These are phyloP conservation scores for Saccharum hybrid DNA, from an alignment of 202 grass and related monocot species.

Conservation along the genomic window DNA sequence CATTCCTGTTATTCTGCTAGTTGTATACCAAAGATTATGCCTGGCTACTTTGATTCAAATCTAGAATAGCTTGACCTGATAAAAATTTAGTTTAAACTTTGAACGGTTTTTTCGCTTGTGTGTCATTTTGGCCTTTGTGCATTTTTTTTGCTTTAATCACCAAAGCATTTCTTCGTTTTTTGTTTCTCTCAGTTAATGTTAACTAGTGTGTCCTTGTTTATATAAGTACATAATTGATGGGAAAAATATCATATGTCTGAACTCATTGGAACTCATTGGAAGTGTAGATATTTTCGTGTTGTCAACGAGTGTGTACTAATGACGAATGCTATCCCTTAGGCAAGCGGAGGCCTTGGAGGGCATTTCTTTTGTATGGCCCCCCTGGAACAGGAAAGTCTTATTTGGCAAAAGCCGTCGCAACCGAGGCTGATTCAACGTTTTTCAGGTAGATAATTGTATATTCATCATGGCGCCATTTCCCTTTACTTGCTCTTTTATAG, in stretches of 20 bases:
- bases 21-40: background rate
- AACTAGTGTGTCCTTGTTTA: constrained; percentile 2
- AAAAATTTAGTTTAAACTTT: constrained; percentile 12
- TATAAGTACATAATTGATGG: background rate
- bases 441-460: constrained; percentile 74
- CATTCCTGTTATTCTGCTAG: background rate
- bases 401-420: constrained; percentile 98
- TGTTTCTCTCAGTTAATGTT: background rate
- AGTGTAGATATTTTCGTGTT: background rate
- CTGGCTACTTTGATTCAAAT: background rate
- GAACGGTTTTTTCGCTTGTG: background rate
- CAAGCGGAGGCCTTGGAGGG: constrained; percentile 97
- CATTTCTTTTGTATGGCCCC: constrained; percentile 98
- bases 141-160: background rate
- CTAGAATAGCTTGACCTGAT: background rate
- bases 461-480: background rate
- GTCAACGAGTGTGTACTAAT: constrained; percentile 33
- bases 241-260: background rate
- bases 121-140: background rate
- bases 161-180: background rate
- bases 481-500: constrained; percentile 10
- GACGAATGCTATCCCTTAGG: constrained; percentile 48
- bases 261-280: constrained; percentile 6
- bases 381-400: constrained; percentile 99
- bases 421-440: constrained; percentile 95